Conservation (phyloP, 23 red algal genomes). For the Gracilaria gracilis region DNA sequence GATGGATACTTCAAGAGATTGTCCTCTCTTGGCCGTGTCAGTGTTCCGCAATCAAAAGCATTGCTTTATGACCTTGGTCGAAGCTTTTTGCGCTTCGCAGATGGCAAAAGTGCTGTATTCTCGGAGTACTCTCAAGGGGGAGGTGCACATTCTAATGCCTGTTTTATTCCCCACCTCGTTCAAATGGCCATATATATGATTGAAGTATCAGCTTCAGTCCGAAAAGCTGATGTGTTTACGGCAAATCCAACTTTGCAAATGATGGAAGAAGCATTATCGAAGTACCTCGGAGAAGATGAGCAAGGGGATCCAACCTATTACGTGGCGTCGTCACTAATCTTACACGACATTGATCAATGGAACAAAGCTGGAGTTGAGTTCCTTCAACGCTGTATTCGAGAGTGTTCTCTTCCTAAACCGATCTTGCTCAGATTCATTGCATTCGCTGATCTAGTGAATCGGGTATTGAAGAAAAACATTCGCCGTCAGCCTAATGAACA, state of each 20-base stretch:
- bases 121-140: constrained; percentile 66
- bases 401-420: constrained; percentile 7
- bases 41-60: constrained; percentile 59
- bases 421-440: constrained; percentile 48
- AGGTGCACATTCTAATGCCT: constrained; percentile 64
- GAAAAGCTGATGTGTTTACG: neutral
- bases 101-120: constrained; percentile 46
- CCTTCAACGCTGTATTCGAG: constrained; percentile 43
- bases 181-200: constrained; percentile 65
- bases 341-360: constrained; percentile 45
- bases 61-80: constrained; percentile 58
- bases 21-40: constrained; percentile 52
- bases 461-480: constrained; percentile 45
- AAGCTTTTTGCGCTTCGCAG: constrained; percentile 65
- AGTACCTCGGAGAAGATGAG: constrained; percentile 60
- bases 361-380: constrained; percentile 15
- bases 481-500: neutral
- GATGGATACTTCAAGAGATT: constrained; percentile 69
- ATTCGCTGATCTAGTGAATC: constrained; percentile 66
- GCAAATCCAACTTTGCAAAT: constrained; percentile 31
- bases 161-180: constrained; percentile 58
- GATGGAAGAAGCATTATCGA: constrained; percentile 13
- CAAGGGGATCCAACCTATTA: constrained; percentile 61
- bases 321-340: constrained; percentile 56
- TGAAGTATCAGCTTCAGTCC: constrained; percentile 17